Conservation (phyloP, 2,329 filamentous ascomycete genomes). For the Gnomoniopsis smithogilvyi region DNA sequence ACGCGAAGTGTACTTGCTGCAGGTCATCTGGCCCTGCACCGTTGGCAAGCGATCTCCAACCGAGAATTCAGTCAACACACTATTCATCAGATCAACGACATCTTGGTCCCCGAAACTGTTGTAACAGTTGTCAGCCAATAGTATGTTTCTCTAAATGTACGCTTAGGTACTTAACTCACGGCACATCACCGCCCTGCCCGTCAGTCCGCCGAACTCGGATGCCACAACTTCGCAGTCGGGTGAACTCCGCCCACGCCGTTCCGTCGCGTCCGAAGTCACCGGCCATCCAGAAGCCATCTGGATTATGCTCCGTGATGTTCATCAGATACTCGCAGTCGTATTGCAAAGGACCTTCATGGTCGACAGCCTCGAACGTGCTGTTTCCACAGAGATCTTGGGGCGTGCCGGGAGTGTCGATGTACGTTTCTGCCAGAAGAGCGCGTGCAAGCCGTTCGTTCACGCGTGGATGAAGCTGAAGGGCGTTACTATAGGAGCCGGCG, state of each 20-base stretch:
- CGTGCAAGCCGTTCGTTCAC: not conserved
- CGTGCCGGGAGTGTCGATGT: not conserved
- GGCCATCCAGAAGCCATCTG: not conserved
- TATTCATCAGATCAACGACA: not conserved
- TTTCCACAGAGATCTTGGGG: not conserved
- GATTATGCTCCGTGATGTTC: not conserved
- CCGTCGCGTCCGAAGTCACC: not conserved
- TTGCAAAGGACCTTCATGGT: not conserved
- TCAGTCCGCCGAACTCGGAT: not conserved
- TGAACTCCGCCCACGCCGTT: not conserved
- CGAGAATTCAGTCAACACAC: not conserved
- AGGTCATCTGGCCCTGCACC: not conserved
- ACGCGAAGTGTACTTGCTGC: not conserved
- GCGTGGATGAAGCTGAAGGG: not conserved
- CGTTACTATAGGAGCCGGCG: not conserved
- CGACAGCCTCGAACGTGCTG: not conserved
- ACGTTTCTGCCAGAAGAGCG: not conserved
- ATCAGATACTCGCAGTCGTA: not conserved
- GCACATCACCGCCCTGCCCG: not conserved
- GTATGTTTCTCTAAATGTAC: not conserved
- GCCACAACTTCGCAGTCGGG: not conserved
- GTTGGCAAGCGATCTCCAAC: not conserved
- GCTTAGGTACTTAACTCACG: not conserved
- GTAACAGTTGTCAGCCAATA: not conserved
- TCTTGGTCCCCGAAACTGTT: not conserved